phyloP scores from a whole-genome alignment of 371 early-diverging fungal genomes.

The Synchytrium microbalum region DNA sequence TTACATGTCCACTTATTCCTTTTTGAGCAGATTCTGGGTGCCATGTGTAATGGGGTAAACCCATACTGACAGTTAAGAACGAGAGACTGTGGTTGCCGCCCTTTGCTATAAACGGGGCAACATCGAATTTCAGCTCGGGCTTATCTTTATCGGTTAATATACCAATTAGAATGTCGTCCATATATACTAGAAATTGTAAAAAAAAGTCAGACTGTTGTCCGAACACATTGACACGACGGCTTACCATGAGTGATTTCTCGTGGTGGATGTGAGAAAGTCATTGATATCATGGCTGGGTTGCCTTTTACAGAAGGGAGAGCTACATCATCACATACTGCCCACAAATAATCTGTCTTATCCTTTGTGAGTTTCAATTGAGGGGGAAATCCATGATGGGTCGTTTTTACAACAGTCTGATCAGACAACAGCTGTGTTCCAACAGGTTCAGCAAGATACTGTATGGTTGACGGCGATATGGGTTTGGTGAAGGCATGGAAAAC shows the following conservation, averaged over 20 bases:
- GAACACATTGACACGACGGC: not conserved
- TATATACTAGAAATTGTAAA: not conserved
- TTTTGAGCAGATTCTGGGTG: conserved; percentile 28
- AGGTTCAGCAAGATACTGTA: not conserved
- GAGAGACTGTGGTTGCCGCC: conserved; percentile 9
- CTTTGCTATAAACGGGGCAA: not conserved
- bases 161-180: not conserved
- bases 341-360: conserved; percentile 44
- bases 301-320: not conserved
- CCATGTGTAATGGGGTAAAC: conserved; percentile 29
- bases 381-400: not conserved
- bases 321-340: conserved; percentile 31
- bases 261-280: too few relatives aligned
- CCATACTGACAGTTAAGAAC: conserved; percentile 31
- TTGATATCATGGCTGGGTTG: too few relatives aligned
- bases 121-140: too few relatives aligned
- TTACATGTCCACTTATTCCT: conserved; percentile 32
- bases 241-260: too few relatives aligned
- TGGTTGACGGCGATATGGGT: not conserved
- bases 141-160: not conserved
- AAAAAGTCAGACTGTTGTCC: not conserved
- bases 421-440: not conserved
- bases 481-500: not conserved
- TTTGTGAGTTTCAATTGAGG: conserved; percentile 2
- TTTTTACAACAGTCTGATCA: not conserved